Base-by-base conservation (phyloP, 805 yeast genomes). In the Tetrapisispora arboricola region DNA sequence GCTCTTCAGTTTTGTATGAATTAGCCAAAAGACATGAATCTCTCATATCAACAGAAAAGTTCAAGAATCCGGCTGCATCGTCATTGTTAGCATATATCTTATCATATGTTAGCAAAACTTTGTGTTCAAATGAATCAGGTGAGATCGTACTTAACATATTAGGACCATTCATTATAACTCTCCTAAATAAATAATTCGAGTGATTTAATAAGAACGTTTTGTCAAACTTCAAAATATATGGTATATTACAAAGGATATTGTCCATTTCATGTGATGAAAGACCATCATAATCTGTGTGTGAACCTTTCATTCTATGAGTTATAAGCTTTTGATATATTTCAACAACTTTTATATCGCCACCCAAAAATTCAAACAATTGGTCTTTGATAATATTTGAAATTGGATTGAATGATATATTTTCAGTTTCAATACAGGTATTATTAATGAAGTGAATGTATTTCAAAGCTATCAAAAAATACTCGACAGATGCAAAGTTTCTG, bases 341-440 rank as follows among this genome's bases (percentile, higher is more conserved):
- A 28, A 47, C 39, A 10, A 49, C 21, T 26, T 40, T 46, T 7
- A 50, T 22, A 15, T 46, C 31, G 3, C 55, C 55, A 11, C 48
- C 52, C 7, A 51, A 20, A 10, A 28, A 19, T n/a, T 25, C 30
- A 20, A 20, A 8, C 8, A 24, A 7, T 32, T 26, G 30, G 34
- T 43, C 18, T 28, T 32, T 18, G 8, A 32, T 20, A 4, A 31
- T 24, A 4, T 38, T 35, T 9, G 29, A 26, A n/a, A 27, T 36
- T n/a, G 18, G 15, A 9, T 39, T 20, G 15, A 24, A 34, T 21
- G 6, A 4, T 7, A 32, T 15, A 4, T 21, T 7, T 13, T 32
- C 36, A 8, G 11, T 9, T 21, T 34, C 22, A 6, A 34, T n/a
- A 24, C 11, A 17, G 6, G 16, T 10, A 25, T 7, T 16, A 19